These are phyloP conservation scores for Apodospora peruviana DNA, from an alignment of 495 filamentous ascomycete genomes.

Conservation along the genomic window DNA sequence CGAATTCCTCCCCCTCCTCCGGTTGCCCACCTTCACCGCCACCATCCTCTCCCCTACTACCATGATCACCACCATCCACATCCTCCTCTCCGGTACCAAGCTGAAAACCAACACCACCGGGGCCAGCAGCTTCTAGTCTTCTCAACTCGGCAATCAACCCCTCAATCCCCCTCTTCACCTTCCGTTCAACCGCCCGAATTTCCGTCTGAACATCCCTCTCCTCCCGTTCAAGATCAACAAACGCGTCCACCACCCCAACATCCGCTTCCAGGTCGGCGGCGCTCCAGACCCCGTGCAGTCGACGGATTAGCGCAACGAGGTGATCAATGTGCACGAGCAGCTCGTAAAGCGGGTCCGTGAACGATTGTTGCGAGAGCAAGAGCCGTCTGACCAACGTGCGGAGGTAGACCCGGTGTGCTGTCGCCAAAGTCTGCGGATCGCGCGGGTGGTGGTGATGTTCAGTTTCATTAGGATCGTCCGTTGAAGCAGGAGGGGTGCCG, in stretches of 20 bases:
- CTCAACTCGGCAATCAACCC: conserved; percentile 52
- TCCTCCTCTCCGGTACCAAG: conserved; percentile 6
- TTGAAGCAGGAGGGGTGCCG: too few relatives aligned
- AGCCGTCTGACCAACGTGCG: conserved; percentile 58
- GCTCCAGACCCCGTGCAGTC: conserved; percentile 65
- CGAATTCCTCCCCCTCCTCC: neutral
- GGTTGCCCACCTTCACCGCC: conserved; percentile 1
- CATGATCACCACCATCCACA: conserved; percentile 20
- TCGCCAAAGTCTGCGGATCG: conserved; percentile 79
- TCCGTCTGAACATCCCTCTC: conserved; percentile 57
- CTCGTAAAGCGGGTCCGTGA: conserved; percentile 63
- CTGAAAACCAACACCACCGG: neutral
- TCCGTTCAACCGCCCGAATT: conserved; percentile 45
- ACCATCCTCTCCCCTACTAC: conserved; percentile 15
- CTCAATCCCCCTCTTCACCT: conserved; percentile 57
- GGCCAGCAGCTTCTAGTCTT: conserved; percentile 16
- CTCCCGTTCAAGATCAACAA: conserved; percentile 63
- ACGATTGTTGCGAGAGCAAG: conserved; percentile 62
- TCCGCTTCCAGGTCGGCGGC: conserved; percentile 72
- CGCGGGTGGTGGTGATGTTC: conserved; percentile 27
- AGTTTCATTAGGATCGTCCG: too few relatives aligned
- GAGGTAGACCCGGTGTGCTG: conserved; percentile 73
- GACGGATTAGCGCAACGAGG: conserved; percentile 66
- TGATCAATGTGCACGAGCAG: conserved; percentile 70
- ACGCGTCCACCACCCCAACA: conserved; percentile 69